Base-by-base conservation (phyloP, 176 grass and related monocot species). In the Tuctoria greenei region DNA sequence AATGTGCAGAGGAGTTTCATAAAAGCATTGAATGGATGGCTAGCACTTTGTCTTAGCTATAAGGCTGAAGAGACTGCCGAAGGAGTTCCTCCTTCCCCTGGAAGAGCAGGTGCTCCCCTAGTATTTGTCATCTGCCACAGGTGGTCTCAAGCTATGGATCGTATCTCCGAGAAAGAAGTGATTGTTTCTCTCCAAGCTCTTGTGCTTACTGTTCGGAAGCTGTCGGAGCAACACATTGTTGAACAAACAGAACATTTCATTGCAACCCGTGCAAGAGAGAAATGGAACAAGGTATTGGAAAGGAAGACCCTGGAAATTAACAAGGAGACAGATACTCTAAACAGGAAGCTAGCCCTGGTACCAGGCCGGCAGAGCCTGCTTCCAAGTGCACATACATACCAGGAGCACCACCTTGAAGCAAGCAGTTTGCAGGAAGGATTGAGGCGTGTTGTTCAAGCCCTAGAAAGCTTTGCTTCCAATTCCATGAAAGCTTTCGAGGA, bases 21-120 rank as follows among this genome's bases (percentile, higher is more conserved):
- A 2, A 99, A 92, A 64, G 87, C 92, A 2, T 45, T 99, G 63
- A 99, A 95, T 73, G 92, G 96, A 49, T 99, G 96, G 96, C 87
- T 95, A 7, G 74, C 78, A 16, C 83, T 95, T n/a, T 93, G 92
- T 82, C 87, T 99, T 10, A 86, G 90, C 71, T 84, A 83, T 12
- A 79, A 88, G 41, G 47, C 68, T 23, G 89, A 88, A 66, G 87
- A 76, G 72, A 92, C 80, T 11, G 73, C 58, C 0, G 87, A 95
- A 67, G 87, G 91, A 52, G 64, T 78, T 49, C 76, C 82, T 63
- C 84, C 94, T 8, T 98, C 95, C 36, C 91, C 95, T 40, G 76
- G 86, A 61, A 89, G 87, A 62, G 80, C 86, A 13, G 96, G 92
- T 41, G 92, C 89, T 36, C 96, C 96, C 3, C 80, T 86, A 25